Percentiles rank a stretch among this genome's conserved stretches.
These are phyloP conservation scores for Ascochyta clinopodiicola DNA, from an alignment of 2,329 filamentous ascomycete genomes.

Conservation along the genomic window DNA sequence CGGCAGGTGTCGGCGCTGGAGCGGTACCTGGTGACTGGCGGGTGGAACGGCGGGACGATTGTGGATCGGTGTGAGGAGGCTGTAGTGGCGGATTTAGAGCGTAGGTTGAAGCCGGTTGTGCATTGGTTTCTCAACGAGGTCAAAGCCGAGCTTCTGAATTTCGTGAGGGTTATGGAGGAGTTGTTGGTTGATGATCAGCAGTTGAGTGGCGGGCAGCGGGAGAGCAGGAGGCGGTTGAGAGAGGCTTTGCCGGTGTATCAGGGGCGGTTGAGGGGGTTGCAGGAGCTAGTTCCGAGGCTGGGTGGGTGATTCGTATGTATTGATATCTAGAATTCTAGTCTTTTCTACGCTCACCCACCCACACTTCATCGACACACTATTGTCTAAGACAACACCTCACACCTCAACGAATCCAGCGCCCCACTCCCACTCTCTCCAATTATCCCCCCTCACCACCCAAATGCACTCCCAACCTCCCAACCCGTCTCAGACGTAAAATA, in stretches of 20 bases:
- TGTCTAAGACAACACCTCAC: no score
- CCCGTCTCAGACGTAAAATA: no score
- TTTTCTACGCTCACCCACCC: no score
- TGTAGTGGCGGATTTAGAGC: constrained; percentile 3
- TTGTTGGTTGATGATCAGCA: constrained; percentile 9
- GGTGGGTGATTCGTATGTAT: not conserved
- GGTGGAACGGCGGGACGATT: constrained; percentile 11
- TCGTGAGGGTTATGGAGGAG: constrained; percentile 13
- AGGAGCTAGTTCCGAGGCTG: not conserved
- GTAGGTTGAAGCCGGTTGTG: constrained; percentile 1
- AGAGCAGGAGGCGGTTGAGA: constrained; percentile 7
- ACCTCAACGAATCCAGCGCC: no score
- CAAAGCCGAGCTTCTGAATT: constrained; percentile 12
- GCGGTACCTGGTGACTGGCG: constrained; percentile 8
- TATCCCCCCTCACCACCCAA: no score
- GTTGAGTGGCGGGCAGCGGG: constrained; percentile 7
- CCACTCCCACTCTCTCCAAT: no score
- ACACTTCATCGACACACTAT: no score
- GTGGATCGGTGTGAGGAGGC: constrained; percentile 13
- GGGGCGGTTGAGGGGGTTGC: constrained; percentile 3
- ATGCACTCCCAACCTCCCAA: no score
- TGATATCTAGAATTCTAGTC: no score
- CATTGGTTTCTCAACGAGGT: constrained; percentile 15
- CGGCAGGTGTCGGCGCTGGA: constrained; percentile 2
- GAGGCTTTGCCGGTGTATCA: constrained; percentile 4